A percentile compares a stretch with the other conserved stretches of the same genome.
Evolutionary conservation across 371 early-diverging fungal genomes (phyloP).

Genomic region (Catenaria anguillulae): DNA sequence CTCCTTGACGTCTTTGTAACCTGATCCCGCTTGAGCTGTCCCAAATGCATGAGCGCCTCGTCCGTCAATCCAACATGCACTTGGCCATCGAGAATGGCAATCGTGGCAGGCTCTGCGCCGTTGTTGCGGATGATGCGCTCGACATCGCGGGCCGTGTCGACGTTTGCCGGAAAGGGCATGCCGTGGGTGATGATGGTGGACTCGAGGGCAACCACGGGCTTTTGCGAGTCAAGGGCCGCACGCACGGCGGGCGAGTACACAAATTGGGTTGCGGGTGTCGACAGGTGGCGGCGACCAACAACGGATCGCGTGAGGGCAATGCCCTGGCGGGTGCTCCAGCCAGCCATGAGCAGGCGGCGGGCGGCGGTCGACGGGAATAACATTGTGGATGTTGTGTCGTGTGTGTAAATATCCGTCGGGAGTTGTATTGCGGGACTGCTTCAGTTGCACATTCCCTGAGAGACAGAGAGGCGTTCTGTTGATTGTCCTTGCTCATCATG

Average conservation of each 20-base stretch:
- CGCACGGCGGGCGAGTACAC: not conserved
- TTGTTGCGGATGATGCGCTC: slow-evolving; percentile 53
- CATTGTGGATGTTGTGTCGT: no score
- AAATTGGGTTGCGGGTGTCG: not conserved
- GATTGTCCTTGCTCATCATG: no score
- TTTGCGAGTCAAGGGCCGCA: slow-evolving; percentile 6
- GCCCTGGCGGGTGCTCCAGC: no score
- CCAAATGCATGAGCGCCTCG: slow-evolving; percentile 47
- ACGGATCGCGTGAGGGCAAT: no score
- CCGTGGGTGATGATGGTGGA: slow-evolving; percentile 89
- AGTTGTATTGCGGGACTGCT: no score
- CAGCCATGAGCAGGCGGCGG: no score
- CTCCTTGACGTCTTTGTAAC: slow-evolving; percentile 70
- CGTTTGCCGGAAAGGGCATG: slow-evolving; percentile 87
- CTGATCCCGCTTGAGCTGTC: slow-evolving; percentile 29
- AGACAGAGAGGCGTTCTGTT: no score
- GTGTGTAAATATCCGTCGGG: no score
- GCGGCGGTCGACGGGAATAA: no score
- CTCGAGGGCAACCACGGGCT: slow-evolving; percentile 82
- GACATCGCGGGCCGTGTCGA: slow-evolving; percentile 61
- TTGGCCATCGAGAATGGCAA: slow-evolving; percentile 71
- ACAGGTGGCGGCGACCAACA: no score
- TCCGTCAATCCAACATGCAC: slow-evolving; percentile 52
- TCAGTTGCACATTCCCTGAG: no score
- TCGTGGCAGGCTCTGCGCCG: slow-evolving; percentile 75